A percentile compares a stretch with the other conserved stretches of the same genome.
phyloP scores from a whole-genome alignment of 805 yeast species.

The Candida germanica region DNA sequence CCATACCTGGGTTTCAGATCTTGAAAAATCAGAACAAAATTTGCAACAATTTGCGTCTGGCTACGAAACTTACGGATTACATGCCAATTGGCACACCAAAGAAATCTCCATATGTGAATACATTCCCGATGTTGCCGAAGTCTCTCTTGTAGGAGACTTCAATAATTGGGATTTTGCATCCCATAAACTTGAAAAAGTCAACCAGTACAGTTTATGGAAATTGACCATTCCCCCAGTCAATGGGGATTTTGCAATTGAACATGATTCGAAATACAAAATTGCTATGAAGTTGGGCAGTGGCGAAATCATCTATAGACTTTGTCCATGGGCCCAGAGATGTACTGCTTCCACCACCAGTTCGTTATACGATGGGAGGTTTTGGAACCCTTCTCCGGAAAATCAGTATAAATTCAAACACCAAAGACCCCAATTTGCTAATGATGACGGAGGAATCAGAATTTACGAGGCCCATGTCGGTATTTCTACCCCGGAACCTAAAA shows the following conservation, averaged over 20 bases:
- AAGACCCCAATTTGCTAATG: constrained; percentile 52
- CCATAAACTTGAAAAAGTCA: constrained; percentile 52
- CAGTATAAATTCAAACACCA: constrained; percentile 58
- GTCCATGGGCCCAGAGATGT: constrained; percentile 87
- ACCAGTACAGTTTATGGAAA: constrained; percentile 70
- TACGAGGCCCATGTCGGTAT: constrained; percentile 97
- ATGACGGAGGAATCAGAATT: constrained; percentile 57
- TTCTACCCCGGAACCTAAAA: constrained; percentile 81
- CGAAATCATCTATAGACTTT: constrained; percentile 71
- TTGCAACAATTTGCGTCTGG: constrained; percentile 70
- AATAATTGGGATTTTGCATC: constrained; percentile 69
- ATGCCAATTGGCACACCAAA: constrained; percentile 50
- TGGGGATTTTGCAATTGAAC: constrained; percentile 68
- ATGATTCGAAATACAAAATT: constrained; percentile 76
- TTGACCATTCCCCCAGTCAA: constrained; percentile 55
- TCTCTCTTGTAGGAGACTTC: constrained; percentile 88
- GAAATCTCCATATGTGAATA: constrained; percentile 72
- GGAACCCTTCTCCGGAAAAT: constrained; percentile 66
- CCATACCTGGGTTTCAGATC: constrained; percentile 55
- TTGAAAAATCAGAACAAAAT: constrained; percentile 55
- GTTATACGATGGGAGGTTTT: constrained; percentile 82
- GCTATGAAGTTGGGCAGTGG: constrained; percentile 65
- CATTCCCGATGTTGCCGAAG: constrained; percentile 82
- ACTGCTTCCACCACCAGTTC: constrained; percentile 58
- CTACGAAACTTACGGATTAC: constrained; percentile 74